Percentiles rank a stretch among this genome's conserved stretches.
Conservation (phyloP, 2,329 filamentous ascomycete species). For the Bipolaris zeicola region DNA sequence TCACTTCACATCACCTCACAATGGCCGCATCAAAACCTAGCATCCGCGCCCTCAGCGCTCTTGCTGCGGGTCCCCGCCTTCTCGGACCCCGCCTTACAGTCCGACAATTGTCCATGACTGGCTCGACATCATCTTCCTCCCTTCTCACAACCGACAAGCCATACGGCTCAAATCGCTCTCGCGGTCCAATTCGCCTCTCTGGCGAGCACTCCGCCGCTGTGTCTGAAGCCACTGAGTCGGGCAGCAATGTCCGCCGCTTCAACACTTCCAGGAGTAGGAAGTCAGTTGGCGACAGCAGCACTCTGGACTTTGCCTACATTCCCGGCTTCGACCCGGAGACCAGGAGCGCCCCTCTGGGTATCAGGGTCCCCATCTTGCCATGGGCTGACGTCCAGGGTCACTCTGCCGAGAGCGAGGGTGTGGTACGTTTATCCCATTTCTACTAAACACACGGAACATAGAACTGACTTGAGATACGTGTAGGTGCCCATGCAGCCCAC, state of each 20-base stretch:
- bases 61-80: conserved; percentile 50
- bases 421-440: conserved; percentile 19
- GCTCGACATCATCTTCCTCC: conserved; percentile 61
- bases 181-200: conserved; percentile 57
- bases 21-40: conserved; percentile 19
- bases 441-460: neutral
- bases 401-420: conserved; percentile 31
- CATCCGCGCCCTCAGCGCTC: conserved; percentile 39
- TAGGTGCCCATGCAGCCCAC: conserved; percentile 60
- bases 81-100: conserved; percentile 48
- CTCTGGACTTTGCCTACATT: conserved; percentile 68
- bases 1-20: conserved; percentile 2
- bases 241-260: conserved; percentile 58
- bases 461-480: neutral
- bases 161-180: conserved; percentile 38
- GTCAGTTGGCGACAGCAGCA: conserved; percentile 62
- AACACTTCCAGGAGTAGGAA: conserved; percentile 65
- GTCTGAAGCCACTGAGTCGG: conserved; percentile 34
- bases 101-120: conserved; percentile 65
- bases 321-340: conserved; percentile 57
- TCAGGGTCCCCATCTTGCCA: conserved; percentile 58
- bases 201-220: conserved; percentile 56
- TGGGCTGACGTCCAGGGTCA: conserved; percentile 27
- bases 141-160: conserved; percentile 58
- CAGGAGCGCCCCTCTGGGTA: conserved; percentile 39